Percentiles rank a stretch among this genome's conserved stretches.
phyloP scores from a whole-genome alignment of 805 yeast species.

The Spathaspora girioi region DNA sequence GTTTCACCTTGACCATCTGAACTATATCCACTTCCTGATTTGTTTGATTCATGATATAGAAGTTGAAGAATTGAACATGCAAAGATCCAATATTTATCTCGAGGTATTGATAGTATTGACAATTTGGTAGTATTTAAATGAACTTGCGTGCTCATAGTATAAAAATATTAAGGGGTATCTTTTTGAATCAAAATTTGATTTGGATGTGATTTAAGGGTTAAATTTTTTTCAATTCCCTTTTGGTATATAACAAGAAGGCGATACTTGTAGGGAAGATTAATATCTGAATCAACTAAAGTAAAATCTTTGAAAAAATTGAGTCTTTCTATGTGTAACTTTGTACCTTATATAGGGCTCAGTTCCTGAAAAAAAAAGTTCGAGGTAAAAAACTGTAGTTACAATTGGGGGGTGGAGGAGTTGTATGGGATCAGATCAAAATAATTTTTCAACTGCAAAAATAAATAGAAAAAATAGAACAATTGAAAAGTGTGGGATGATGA shows the following conservation, averaged over 20 bases:
- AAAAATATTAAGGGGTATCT: not conserved
- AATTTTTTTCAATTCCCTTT: too few relatives aligned
- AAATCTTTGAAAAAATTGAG: not conserved
- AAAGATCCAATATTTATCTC: constrained; percentile 52
- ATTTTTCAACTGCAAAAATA: not conserved
- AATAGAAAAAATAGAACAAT: not conserved
- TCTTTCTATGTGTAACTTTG: not conserved
- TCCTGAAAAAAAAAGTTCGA: not conserved
- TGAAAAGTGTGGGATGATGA: not conserved
- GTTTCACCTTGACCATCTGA: constrained; percentile 5
- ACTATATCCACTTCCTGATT: constrained; percentile 9
- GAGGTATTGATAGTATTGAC: constrained; percentile 50
- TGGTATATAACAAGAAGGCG: not conserved
- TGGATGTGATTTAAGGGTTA: not conserved
- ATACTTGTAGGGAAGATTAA: not conserved
- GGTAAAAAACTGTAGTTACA: not conserved
- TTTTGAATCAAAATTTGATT: not conserved
- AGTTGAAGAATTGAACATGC: constrained; percentile 48
- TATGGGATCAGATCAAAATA: not conserved
- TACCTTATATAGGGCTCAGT: not conserved
- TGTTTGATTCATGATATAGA: constrained; percentile 32
- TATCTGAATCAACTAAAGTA: too few relatives aligned
- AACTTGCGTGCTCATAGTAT: constrained; percentile 43
- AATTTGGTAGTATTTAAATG: constrained; percentile 44
- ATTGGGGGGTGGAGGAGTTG: too few relatives aligned